Base-by-base conservation (phyloP, 257 asterid species). In the Sherardia arvensis region DNA sequence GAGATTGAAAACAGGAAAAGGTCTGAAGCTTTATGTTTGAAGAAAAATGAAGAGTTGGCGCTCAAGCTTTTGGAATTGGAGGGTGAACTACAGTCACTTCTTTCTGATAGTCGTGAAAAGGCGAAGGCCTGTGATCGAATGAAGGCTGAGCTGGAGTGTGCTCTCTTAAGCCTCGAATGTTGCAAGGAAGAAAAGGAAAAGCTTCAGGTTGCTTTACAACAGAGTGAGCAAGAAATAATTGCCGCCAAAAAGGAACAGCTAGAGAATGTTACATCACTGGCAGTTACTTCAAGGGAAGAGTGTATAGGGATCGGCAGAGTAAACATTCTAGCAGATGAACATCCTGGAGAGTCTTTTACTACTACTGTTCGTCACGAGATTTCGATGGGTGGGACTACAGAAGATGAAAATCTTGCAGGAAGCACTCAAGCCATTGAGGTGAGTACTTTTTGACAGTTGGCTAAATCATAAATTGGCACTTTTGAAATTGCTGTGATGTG, bases 161-260 rank as follows among this genome's bases (percentile, higher is more conserved):
- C 96, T 21, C 66, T 79, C 22, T 85, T 87, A 57, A 90, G 97
- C 83, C 79, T 90, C 26, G 99, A 90, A 77, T 93, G 99, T 68
- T 93, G 97, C 82, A 93, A 80, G 87, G 99, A 93, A 83, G 99
- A 93, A 71, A 85, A 85, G 74, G 97, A 83, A 68, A 90, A 84
- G 74, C 80, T 85, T 40, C 83, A 73, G 67, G 71, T 75, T 69
- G 78, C 82, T 64, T 69, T 87, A 70, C 77, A 53, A 58, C 90
- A 83, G 67, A 71, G 76, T 40, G 91, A 78, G 77, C 71, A 55
- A 30, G 94, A 87, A 70, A 83, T 36, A 56, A 74, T 81, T 62
- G 73, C 73, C 29, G 67, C 27, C 72, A 95, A 93, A 74, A 93
- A 83, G 77, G 80, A 51, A 56, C 79, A 81, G 66, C 68, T 80